These are phyloP conservation scores for Gremmenia infestans DNA, from an alignment of 2,329 filamentous ascomycete genomes.

Conservation along the genomic window DNA sequence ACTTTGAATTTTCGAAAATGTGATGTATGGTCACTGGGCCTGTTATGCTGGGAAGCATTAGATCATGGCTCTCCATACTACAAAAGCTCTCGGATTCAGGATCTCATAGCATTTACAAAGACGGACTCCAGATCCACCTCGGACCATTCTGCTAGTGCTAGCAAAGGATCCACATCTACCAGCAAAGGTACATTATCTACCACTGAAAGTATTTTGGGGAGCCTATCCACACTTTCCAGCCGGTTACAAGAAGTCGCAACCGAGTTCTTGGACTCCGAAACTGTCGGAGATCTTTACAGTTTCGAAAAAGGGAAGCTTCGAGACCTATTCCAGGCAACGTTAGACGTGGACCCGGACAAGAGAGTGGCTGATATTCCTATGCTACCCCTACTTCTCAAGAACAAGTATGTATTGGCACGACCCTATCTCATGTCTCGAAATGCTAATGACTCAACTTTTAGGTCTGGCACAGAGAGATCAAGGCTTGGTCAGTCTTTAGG, in stretches of 20 bases:
- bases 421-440: background rate
- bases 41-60: background rate
- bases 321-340: background rate
- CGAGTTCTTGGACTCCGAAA: background rate
- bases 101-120: background rate
- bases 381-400: background rate
- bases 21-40: background rate
- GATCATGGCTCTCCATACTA: background rate
- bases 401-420: background rate
- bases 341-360: background rate
- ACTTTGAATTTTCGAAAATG: background rate
- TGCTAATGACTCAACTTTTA: background rate
- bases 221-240: background rate
- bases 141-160: background rate
- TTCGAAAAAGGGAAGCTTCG: background rate
- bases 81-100: background rate
- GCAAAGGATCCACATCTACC: background rate
- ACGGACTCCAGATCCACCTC: background rate
- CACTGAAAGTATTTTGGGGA: background rate
- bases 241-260: background rate
- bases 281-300: background rate
- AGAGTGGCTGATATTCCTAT: background rate
- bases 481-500: background rate
- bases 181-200: background rate
- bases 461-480: background rate